Conservation (phyloP, 345 rosid genomes). For the Acer yangbiense region DNA sequence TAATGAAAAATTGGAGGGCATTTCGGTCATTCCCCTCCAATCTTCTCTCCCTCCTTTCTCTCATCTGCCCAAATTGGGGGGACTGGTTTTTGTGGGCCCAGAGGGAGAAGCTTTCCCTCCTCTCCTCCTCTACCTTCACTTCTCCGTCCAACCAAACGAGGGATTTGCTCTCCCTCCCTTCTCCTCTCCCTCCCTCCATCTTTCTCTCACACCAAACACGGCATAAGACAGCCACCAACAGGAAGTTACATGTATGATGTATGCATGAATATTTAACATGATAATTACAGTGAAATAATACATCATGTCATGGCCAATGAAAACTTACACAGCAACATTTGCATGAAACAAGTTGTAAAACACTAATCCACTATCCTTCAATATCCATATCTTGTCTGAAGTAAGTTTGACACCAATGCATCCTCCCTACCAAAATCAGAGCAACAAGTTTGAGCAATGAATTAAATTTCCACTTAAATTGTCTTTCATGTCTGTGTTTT, state of each 20-base stretch:
- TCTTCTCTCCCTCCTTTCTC: no score
- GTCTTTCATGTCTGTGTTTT: not conserved
- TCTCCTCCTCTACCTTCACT: no score
- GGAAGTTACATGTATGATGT: not conserved
- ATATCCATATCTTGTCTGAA: slow-evolving; percentile 68
- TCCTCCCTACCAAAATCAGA: slow-evolving; percentile 54
- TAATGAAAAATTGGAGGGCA: no score
- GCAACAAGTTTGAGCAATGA: not conserved
- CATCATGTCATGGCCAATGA: not conserved
- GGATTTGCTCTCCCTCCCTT: no score
- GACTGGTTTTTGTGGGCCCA: no score
- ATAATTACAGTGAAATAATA: not conserved
- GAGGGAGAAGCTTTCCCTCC: no score
- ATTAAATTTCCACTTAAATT: slow-evolving; percentile 7
- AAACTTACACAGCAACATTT: slow-evolving; percentile 63
- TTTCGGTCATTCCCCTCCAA: no score
- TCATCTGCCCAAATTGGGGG: no score
- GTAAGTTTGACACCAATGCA: slow-evolving; percentile 76
- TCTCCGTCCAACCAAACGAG: no score
- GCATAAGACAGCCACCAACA: not conserved
- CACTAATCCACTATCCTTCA: slow-evolving; percentile 64
- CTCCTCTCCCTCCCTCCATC: no score
- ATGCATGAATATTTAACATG: not conserved
- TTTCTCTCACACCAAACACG: no score
- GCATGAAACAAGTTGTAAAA: slow-evolving; percentile 42